Conservation (phyloP, 1,139 yeast species). For the Protomyces inundatus region DNA sequence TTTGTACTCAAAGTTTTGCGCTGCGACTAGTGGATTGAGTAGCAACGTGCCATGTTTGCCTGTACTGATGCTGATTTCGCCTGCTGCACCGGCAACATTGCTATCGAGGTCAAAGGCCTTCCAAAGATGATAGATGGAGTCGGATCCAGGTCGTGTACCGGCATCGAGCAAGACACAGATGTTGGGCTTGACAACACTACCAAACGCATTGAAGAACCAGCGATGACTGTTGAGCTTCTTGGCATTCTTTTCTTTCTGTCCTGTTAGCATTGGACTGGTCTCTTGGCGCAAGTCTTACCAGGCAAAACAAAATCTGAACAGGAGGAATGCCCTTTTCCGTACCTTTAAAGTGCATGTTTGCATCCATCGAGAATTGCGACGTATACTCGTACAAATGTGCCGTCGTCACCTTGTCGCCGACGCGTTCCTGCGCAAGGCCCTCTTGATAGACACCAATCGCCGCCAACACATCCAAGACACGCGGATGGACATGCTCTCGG, state of each 20-base stretch:
- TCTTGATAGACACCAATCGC: constrained; percentile 95
- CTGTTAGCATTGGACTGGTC: not conserved
- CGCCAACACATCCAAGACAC: constrained; percentile 75
- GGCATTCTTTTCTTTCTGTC: not conserved
- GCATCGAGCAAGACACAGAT: constrained; percentile 83
- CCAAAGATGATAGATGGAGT: constrained; percentile 81
- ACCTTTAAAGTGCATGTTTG: constrained; percentile 45
- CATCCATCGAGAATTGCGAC: constrained; percentile 55
- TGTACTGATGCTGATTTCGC: constrained; percentile 69
- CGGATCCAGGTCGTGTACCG: constrained; percentile 87
- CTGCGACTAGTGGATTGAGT: constrained; percentile 79
- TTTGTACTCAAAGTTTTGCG: constrained; percentile 89
- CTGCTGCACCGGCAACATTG: constrained; percentile 91
- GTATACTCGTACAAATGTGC: constrained; percentile 71
- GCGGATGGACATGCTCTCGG: constrained; percentile 72
- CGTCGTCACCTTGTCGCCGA: constrained; percentile 35
- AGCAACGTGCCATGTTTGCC: constrained; percentile 60
- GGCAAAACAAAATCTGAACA: constrained; percentile 80
- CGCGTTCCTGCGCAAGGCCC: constrained; percentile 84
- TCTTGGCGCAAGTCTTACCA: not conserved
- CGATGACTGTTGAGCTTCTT: constrained; percentile 39
- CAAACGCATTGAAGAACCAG: constrained; percentile 93
- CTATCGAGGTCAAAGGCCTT: constrained; percentile 80
- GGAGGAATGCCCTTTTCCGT: constrained; percentile 62
- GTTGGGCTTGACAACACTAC: constrained; percentile 78